phyloP scores from a whole-genome alignment of 2,329 filamentous ascomycete genomes.

The Incumbomyces lentus region DNA sequence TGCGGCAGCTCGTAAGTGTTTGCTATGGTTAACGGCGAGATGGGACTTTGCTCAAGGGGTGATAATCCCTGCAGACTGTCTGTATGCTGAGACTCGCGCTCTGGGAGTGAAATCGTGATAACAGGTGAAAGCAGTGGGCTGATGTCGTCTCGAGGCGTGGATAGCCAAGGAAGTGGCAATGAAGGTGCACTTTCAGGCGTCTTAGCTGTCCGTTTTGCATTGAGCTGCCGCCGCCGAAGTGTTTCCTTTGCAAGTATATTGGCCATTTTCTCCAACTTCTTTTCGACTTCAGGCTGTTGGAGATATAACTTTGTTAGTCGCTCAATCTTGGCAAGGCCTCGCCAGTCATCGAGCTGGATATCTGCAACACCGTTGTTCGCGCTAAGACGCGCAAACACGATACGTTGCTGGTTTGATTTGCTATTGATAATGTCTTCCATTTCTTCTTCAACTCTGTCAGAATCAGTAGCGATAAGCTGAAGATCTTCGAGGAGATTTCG shows the following conservation, averaged over 20 bases:
- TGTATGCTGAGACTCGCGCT: background rate
- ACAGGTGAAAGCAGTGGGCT: background rate
- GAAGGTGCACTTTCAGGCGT: background rate
- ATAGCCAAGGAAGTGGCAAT: background rate
- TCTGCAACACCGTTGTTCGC: constrained; percentile 16
- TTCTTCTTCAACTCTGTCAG: constrained; percentile 10
- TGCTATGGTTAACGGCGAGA: background rate
- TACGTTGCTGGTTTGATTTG: constrained; percentile 9
- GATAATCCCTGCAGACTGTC: background rate
- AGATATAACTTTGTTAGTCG: constrained; percentile 13
- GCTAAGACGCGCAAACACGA: constrained; percentile 16
- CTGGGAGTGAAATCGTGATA: background rate
- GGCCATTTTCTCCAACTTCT: constrained; percentile 8
- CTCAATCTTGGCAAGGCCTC: constrained; percentile 11
- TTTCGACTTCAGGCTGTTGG: constrained; percentile 9
- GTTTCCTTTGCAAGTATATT: constrained; percentile 11
- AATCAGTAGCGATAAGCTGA: constrained; percentile 16
- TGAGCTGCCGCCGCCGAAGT: background rate
- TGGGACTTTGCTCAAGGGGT: background rate
- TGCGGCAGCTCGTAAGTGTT: background rate
- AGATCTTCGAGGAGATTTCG: constrained; percentile 14
- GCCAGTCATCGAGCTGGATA: constrained; percentile 17
- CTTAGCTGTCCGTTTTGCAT: background rate
- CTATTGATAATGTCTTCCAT: constrained; percentile 12
- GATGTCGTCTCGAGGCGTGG: background rate